Base-by-base conservation (phyloP, 148 eudicot genomes). In the Nyssa sinensis region DNA sequence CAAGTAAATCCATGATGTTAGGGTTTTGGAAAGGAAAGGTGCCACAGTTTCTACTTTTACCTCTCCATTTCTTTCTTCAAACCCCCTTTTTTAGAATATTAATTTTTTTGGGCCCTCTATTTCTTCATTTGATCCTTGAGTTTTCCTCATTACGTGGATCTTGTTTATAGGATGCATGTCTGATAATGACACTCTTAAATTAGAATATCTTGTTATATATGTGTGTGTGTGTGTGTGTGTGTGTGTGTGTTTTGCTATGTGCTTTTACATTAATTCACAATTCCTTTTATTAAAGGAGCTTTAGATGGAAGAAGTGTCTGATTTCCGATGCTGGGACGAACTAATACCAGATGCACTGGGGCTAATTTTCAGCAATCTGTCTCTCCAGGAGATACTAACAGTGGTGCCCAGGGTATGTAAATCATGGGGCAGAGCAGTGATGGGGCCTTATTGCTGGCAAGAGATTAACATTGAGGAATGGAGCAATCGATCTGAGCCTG, bases 381-480 rank as follows among this genome's bases (percentile, higher is more conserved):
- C 86, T 1, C 84, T 90, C 25, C 79, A 88, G 66, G 90, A 90
- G 59, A 77, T 68, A n/a, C 61, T 90, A 1, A 82, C 87, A 58
- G 92, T 90, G 67, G 82, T 90, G 65, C 92, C 95, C 7, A 78
- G 87, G 73, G 95, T 90, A 25, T 90, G 95, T 75, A 88, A 86
- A 77, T 78, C 92, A 17, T 90, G 95, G 95, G 71, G 73, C 64
- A 86, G 77, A 84, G 90, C 85, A 29, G 89, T 84, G 17, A 83
- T 64, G 33, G 95, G 89, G n/a, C 95, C 92, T 74, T 90, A 88
- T 75, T 90, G 90, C 72, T 90, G 95, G 95, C 95, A 86, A 81
- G 87, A 79, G 67, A 86, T 90, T 7, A 89, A 90, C 80, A 82
- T 90, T 77, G 89, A 82, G 71, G 84, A 90, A 4, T 88, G 92